Evolutionary conservation across 352 stramenopile genomes (phyloP), one percentile per base, ranked within the genome.

Genomic region (Phytophthora capsici): DNA sequence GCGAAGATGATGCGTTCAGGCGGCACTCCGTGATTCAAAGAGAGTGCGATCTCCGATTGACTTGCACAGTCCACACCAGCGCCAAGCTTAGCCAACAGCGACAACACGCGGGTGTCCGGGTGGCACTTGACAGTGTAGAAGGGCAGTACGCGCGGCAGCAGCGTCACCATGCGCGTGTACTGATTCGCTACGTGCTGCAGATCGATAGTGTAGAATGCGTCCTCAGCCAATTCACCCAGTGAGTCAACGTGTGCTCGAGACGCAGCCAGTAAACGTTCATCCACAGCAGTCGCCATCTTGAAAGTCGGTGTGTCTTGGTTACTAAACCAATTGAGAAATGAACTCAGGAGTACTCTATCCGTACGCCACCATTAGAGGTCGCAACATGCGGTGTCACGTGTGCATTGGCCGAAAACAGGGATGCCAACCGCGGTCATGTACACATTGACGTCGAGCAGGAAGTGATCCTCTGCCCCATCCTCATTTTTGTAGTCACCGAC

Each of bases 81-180:
- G 38, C 83, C 79, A 63, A 81, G 58, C 58, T 79, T 54, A 58
- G 76, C 62, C 30, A 87, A 55, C 51, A 78, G 59, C 34, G 73
- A 57, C 46, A 89, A 78, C 57, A 93, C 71, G 26, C 71, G 75
- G 26, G 40, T 55, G 73, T 97, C 86, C 9, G 84, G 82, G 69
- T 97, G 94, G 75, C 91, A 97, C 63, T 98, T 98, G 63, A 98
- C 84, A 26, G 92, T 94, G 74, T 97, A 98, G 68, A 95, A 97
- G 9, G 90, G 89, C 46, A 77, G 26, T 40, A 84, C 74, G 17
- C 74, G 75, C 30, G 77, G 74, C 6, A 86, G 38, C 67, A 75
- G 46, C 91, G 63, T 46, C 57, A 75, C 62, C 61, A 85, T 75
- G 52, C 79, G 64, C 25, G 58, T 34, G 64, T 82, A 82, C 57